phyloP scores from a whole-genome alignment of 192 early-diverging fungal species.

The Cladochytrium replicatum region DNA sequence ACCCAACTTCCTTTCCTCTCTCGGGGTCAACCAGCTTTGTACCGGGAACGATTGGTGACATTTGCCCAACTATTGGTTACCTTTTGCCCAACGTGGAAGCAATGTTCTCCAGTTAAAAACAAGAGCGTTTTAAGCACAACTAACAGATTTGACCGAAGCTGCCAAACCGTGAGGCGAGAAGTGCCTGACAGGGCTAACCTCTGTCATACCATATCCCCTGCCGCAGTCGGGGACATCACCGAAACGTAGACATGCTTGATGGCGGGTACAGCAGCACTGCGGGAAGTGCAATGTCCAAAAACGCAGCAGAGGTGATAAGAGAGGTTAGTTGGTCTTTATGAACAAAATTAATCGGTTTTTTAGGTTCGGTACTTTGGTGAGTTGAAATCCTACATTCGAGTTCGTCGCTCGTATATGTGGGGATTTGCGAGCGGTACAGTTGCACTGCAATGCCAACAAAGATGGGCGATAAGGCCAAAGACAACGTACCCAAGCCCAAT shows the following conservation, averaged over 20 bases:
- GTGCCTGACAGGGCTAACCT: slow-evolving; percentile 44
- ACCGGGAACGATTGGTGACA: too few species aligned
- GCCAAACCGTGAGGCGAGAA: slow-evolving; percentile 21
- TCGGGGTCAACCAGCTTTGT: slow-evolving; percentile 64
- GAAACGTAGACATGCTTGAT: slow-evolving; percentile 11
- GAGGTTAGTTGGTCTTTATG: slow-evolving; percentile 55
- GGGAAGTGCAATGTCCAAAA: slow-evolving; percentile 13
- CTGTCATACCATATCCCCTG: slow-evolving; percentile 70
- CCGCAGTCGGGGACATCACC: too few species aligned
- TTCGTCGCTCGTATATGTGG: slow-evolving; percentile 71
- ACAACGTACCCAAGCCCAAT: slow-evolving; percentile 5
- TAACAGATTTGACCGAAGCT: neutral
- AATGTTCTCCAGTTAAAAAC: neutral
- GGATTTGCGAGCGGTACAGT: slow-evolving; percentile 66
- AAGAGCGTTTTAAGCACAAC: neutral
- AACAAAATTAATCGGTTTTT: neutral
- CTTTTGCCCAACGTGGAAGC: too few species aligned
- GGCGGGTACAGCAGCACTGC: slow-evolving; percentile 22
- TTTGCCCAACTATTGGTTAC: too few species aligned
- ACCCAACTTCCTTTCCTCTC: slow-evolving; percentile 47
- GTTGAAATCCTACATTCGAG: slow-evolving; percentile 33
- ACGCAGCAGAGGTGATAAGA: slow-evolving; percentile 42
- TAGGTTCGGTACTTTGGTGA: neutral
- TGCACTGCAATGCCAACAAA: slow-evolving; percentile 53
- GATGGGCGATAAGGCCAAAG: slow-evolving; percentile 33